Evolutionary conservation across 768 basidiomycete species (phyloP), one percentile per base, ranked within the genome.

Genomic region (Baorangia bicolor): DNA sequence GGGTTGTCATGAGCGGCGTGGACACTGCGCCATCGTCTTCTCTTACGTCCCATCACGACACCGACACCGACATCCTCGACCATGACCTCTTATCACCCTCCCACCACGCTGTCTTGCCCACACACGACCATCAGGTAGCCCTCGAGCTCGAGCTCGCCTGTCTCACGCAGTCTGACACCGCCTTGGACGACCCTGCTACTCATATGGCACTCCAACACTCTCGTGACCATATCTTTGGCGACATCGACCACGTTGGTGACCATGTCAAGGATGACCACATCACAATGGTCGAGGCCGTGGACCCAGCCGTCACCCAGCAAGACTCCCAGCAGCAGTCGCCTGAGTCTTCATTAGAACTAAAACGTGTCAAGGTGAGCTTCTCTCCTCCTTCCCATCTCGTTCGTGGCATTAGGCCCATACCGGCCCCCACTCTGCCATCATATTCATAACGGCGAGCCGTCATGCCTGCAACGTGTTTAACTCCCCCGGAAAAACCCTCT

Each of bases 301-400:
- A 74, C 45, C 74, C 70, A 14, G 72, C 72, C 49, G 75, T 73
- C 51, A 70, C 67, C 31, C 68, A 70, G 38, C 86, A 88, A 62
- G 87, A 87, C 51, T 69, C 76, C 27, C 81, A 81, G 64, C 85
- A 85, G 42, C 87, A 81, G 78, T 69, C 81, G 58, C 74, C 81
- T 7, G 88, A 89, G 55, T 75, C 78, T 49, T 85, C 87, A 64
- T 82, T 86, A 65, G 89, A 90, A 62, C 75, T 89, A 68, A 91
- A 91, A 78, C 90, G 90, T 82, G 89, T 92, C 75, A 92, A 89
- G 81, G 87, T 86, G 69, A 63, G 83, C 65, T 60, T 60, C 67
- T 65, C 47, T 51, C 54, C 46, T 47, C 64, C 55, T 59, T 58
- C 55, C 45, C 49, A 55, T 62, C 44, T 48, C 54, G 41, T 61